Evolutionary conservation across 2,329 filamentous ascomycete species (phyloP), one percentile per base, ranked within the genome.

Genomic region (Leptographium procerum): DNA sequence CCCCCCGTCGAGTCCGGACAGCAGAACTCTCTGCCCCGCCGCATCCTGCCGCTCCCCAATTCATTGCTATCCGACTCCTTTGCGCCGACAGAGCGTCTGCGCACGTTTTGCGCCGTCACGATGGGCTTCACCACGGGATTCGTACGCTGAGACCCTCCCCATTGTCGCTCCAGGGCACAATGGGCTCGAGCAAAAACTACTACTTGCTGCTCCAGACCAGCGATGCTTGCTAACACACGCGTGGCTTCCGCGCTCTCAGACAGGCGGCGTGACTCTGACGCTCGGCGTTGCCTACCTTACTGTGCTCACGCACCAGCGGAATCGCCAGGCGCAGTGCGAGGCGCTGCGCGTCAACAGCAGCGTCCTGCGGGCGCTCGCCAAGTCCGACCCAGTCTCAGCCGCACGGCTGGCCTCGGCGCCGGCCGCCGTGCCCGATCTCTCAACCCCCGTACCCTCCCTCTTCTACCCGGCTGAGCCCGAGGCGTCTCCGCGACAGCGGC

Each of bases 51-150:
- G 16, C 43, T 43, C 36, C 13, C 43, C 19, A 10, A 13, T 26
- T 10, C 43, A 7, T 26, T 47, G n/a, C 24, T 28, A 13, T 5
- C 47, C 16, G 14, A n/a, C n/a, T 40, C 11, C 13, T 40, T 19
- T 40, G 36, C 19, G 13, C 14, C 19, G 19, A 33, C 40, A 29
- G 47, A 19, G 24, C 52, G 43, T 31, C 11, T 53, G 36, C 33
- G 43, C 26, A n/a, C n/a, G 31, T 45, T 11, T 13, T 48, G 31
- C 54, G 29, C 26, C 14, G 47, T 22, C 31, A 24, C 26, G 22
- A 89, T 90, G 87, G 86, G 87, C 68, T 89, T 89, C 76, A 79
- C 82, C 64, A 79, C 83, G 48, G 87, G 88, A 65, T 88, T 91
- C 70, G 88, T 91, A 79, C 63, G 85, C 75, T 40, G 2, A 31